Evolutionary conservation across 225 moss, liverwort and hornwort genomes (phyloP), one percentile per base, ranked within the genome.

Genomic region (Bryum argenteum): DNA sequence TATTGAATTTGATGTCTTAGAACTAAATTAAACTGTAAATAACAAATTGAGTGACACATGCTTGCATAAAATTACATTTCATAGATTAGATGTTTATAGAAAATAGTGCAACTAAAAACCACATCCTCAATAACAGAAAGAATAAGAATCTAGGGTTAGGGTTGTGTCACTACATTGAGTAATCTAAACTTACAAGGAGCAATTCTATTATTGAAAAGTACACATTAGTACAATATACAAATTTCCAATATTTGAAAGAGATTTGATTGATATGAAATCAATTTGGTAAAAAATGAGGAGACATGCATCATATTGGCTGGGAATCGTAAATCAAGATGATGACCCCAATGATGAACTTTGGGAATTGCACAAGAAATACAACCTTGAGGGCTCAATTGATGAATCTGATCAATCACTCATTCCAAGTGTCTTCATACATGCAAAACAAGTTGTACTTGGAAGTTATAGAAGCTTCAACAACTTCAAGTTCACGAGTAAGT

Each of bases 291-390:
- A n/a, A 9, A 85, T 82, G 82, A 78, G 2, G 73, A 82, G 76
- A 63, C 76, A 79, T 47, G 79, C 67, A 0, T 6, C 40, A 0
- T 63, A 66, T 21, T 85, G 58, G 64, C 58, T 79, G 28, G 70
- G 70, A n/a, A 44, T 45, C 0, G 16, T 37, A 8, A 63, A 71
- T 28, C 43, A 61, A 14, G 79, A 82, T 12, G 76, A 85, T 72
- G 76, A 85, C 63, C 79, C 73, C 0, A 57, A 79, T 47, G 63
- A 82, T 20, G 79, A 85, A 14, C 21, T 85, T 17, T 85, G 76
- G 85, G 70, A 44, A n/a, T 66, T 79, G 61, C 66, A 81, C 12
- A 69, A 55, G 2, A 72, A 70, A 57, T 78, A 76, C 48, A 79
- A 81, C 20, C 66, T 12, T 41, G 9, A 45, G 3, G 48, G 67